Evolutionary conservation across 1,139 yeast genomes (phyloP), one percentile per base, ranked within the genome.

Genomic region (Pichia sp.): DNA sequence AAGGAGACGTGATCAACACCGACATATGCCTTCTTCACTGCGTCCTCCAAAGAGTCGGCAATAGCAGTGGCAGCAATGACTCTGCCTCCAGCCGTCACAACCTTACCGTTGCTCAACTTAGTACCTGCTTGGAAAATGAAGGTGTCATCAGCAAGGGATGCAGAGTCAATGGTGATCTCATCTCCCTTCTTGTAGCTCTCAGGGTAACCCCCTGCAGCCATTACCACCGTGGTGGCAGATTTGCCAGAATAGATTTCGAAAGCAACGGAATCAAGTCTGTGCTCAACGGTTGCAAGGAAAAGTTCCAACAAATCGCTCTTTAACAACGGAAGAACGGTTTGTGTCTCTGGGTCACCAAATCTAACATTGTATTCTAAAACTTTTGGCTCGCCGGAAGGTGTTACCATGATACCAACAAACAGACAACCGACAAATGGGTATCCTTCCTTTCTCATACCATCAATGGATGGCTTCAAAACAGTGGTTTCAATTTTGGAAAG

Each of bases 331-430:
- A 95, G 77, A 38, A 93, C 96, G 5, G 97, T 88, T 75, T 95
- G 99, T 45, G 98, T 93, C 75, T 95, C 99, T 62, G 99, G 99
- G 71, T 95, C 99, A 59, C 99, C 99, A 64, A 95, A 95, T 73
- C 99, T 84, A 53, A 93, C 97, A 64, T 95, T 95, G 74, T 95
- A 95, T 73, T 95, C 99, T 67, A 95, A 79, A 10, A 92, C 97
- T 75, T 90, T 89, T 63, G 99, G 98, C 62, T 74, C 80, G 51
- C 96, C 96, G 47, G 74, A 65, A 38, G 84, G 82, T 15, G 95
- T 82, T 62, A 95, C 79, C 87, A 95, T 95, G 63, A 95, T 82
- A 60, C 99, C 99, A n/a, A 97, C 93, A 75, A 95, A 95, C 52
- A 95, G 78, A 60, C 95, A 84, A 64, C 99, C 99, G 57, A 90